Evolutionary conservation across 345 rosid genomes (phyloP).

Genomic region (Geranium rotundifolium): DNA sequence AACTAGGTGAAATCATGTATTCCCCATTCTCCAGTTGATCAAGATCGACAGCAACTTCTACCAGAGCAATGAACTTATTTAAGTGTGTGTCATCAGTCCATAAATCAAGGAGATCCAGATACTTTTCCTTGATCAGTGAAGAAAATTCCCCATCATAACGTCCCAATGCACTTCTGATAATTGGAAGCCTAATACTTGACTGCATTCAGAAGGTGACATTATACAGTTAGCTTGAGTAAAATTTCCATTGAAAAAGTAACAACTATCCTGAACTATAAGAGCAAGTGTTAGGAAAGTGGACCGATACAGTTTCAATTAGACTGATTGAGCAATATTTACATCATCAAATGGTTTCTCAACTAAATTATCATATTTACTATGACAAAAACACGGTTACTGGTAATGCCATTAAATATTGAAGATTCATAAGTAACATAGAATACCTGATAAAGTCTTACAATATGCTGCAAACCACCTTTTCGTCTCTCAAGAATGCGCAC

Average conservation of each 20-base stretch:
- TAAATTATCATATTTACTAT: neutral
- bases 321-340: neutral
- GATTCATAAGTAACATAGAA: neutral
- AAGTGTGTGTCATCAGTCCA: constrained; percentile 67
- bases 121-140: constrained; percentile 50
- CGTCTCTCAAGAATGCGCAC: constrained; percentile 50
- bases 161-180: constrained; percentile 58
- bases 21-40: constrained; percentile 95
- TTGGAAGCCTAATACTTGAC: constrained; percentile 85
- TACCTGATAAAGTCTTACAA: constrained; percentile 94
- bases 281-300: neutral
- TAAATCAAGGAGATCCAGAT: constrained; percentile 39
- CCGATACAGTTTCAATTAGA: neutral
- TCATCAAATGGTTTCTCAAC: neutral
- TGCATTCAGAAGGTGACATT: constrained; percentile 29
- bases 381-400: neutral
- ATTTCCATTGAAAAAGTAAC: neutral
- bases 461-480: constrained; percentile 74
- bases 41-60: constrained; percentile 79
- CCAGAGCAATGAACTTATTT: constrained; percentile 66
- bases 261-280: too few species aligned
- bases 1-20: constrained; percentile 85
- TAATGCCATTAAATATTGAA: neutral
- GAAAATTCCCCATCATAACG: constrained; percentile 59
- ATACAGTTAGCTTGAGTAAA: neutral